A percentile compares a stretch with the other conserved stretches of the same genome.
Conservation (phyloP, 768 basidiomycete genomes). For the Mycena indigotica region DNA sequence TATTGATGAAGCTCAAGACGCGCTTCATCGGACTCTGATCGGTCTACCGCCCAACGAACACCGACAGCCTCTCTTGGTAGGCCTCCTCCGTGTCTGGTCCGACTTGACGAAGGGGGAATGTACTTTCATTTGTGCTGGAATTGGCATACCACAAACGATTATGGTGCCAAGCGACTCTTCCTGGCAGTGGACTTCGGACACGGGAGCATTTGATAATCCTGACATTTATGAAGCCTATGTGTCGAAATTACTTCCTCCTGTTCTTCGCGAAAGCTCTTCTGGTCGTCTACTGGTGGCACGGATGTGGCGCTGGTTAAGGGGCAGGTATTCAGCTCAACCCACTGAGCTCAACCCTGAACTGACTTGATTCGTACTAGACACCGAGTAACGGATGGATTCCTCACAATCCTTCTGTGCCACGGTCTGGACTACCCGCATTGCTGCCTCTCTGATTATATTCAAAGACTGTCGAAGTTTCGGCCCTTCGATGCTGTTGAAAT, state of each 20-base stretch:
- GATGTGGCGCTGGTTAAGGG: constrained; percentile 19
- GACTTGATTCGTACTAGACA: constrained; percentile 1
- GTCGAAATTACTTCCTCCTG: constrained; percentile 2
- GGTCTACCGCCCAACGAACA: too few species aligned
- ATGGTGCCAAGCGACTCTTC: not conserved
- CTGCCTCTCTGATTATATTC: not conserved
- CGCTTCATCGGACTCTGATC: not conserved
- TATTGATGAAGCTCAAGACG: not conserved
- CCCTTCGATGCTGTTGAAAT: not conserved
- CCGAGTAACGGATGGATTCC: constrained; percentile 1
- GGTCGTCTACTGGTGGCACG: constrained; percentile 3
- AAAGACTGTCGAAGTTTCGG: not conserved
- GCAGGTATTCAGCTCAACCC: constrained; percentile 5
- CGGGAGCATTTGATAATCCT: constrained; percentile 5
- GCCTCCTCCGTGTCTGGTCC: not conserved
- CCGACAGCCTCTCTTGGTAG: not conserved
- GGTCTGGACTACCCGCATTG: not conserved
- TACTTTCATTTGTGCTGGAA: not conserved
- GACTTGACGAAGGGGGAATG: not conserved
- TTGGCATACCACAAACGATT: not conserved
- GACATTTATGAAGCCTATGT: constrained; percentile 4
- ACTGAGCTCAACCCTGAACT: not conserved
- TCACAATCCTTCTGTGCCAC: not conserved
- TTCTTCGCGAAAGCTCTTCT: not conserved
- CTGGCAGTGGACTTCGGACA: constrained; percentile 9